A percentile compares a stretch with the other conserved stretches of the same genome.
Evolutionary conservation across 2,329 filamentous ascomycete genomes (phyloP).

Genomic region (Phialophora verrucosa): DNA sequence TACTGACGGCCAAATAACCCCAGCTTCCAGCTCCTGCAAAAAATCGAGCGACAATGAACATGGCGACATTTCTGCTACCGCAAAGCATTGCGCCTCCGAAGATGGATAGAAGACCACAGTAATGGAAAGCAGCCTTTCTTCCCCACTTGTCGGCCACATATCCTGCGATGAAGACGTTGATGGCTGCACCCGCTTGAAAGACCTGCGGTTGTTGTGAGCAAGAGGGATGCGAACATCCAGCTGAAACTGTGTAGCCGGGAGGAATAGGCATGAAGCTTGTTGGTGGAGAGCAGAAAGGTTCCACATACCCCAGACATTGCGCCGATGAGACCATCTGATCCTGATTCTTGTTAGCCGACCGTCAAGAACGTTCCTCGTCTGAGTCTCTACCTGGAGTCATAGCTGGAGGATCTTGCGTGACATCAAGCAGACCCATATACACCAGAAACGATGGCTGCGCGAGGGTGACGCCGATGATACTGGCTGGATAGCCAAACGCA

Average conservation of each 20-base stretch:
- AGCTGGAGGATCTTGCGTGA: constrained; percentile 3
- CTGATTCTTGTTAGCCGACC: too few species aligned
- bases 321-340: constrained; percentile 11
- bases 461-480: constrained; percentile 30
- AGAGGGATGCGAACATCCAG: too few species aligned
- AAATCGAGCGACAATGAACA: constrained; percentile 33
- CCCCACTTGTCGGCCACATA: constrained; percentile 55
- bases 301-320: constrained; percentile 27
- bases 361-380: not conserved
- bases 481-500: constrained; percentile 32
- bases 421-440: constrained; percentile 32
- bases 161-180: constrained; percentile 32
- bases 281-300: not conserved
- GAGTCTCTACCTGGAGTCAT: not conserved
- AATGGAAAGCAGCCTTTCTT: constrained; percentile 57
- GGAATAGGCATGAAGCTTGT: not conserved
- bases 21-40: constrained; percentile 30
- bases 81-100: constrained; percentile 27
- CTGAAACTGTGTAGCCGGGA: too few species aligned
- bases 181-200: constrained; percentile 28
- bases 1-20: constrained; percentile 30
- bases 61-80: constrained; percentile 19
- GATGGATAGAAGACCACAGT: constrained; percentile 25
- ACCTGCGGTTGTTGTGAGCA: constrained; percentile 3
- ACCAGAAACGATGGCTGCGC: constrained; percentile 53